phyloP scores from a whole-genome alignment of 2,329 filamentous ascomycete species.

The Cladosporium sp. region DNA sequence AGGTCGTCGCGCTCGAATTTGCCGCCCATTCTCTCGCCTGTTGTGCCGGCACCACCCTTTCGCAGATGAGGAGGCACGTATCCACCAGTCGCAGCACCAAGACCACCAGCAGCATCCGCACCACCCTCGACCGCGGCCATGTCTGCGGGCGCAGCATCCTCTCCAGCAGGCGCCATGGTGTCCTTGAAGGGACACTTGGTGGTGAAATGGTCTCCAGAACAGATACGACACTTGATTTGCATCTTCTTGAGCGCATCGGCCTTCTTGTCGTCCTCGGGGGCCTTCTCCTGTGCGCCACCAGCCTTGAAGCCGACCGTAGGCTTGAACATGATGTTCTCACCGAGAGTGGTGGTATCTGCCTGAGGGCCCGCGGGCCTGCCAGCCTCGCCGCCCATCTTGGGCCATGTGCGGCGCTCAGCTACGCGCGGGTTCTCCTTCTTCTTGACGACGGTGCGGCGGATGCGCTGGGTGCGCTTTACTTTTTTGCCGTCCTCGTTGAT shows the following conservation, averaged over 20 bases:
- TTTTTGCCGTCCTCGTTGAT: conserved; percentile 93
- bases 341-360: conserved; percentile 80
- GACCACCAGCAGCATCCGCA: conserved; percentile 46
- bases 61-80: conserved; percentile 94
- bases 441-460: conserved; percentile 85
- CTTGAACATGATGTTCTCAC: conserved; percentile 97
- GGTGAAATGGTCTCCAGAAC: conserved; percentile 97
- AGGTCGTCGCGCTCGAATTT: conserved; percentile 97
- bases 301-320: conserved; percentile 92
- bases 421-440: conserved; percentile 97
- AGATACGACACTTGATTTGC: conserved; percentile 99
- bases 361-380: conserved; percentile 77
- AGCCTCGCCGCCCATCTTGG: conserved; percentile 87
- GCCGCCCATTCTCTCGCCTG: conserved; percentile 80
- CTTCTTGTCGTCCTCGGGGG: conserved; percentile 66
- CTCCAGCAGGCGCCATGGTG: conserved; percentile 83
- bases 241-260: conserved; percentile 82
- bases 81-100: conserved; percentile 67
- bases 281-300: conserved; percentile 71
- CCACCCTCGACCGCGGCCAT: conserved; percentile 43
- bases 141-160: conserved; percentile 40
- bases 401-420: conserved; percentile 87
- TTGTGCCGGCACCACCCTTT: conserved; percentile 61
- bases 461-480: conserved; percentile 93
- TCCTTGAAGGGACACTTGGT: conserved; percentile 99